Base-by-base conservation (phyloP, 306 rosid species). In the Hippophae rhamnoides region DNA sequence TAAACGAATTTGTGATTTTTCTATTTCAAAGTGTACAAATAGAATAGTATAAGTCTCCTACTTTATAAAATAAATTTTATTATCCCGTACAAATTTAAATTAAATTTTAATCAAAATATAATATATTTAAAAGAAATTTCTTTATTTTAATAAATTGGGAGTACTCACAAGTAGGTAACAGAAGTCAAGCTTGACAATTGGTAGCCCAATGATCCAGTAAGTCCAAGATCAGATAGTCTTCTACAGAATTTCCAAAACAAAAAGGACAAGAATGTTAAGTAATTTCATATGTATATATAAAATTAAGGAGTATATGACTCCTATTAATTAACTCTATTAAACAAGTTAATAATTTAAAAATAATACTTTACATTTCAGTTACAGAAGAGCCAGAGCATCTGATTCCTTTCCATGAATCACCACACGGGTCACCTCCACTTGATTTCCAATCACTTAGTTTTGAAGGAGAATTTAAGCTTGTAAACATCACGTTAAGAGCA, bases 371-470 rank as follows among this genome's bases (percentile, higher is more conserved):
- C 97, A 90, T 87, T 85, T 85, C 82, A 11, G 89, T 87, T 67
- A 90, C 87, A 45, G 98, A 80, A n/a, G 92, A 79, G 56, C 78
- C 92, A 12, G 82, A 78, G 72, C 98, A 90, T 79, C 65, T 61
- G 63, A 87, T 87, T 69, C 96, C 89, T 67, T 78, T 66, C 98
- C 96, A 87, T 2, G 84, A 72, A 8, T 90, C 84, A 6, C 83
- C 89, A 56, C 98, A 90, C 58, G 98, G 98, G 61, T 90, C 98
- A 23, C 98, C 98, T 14, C 95, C 96, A 52, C 82, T 79, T 48
- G 89, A 79, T 64, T 69, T 67, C 96, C 98, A 90, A 38, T 75
- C 78, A 31, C 57, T 52, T 13, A 90, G 72, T 66, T 79, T 57
- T 2, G 94, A 77, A 57, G 84, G 86, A 46, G 96, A 85, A 54